These are phyloP conservation scores for Blastobotrys terrestris DNA, from an alignment of 805 yeast species.

Conservation along the genomic window DNA sequence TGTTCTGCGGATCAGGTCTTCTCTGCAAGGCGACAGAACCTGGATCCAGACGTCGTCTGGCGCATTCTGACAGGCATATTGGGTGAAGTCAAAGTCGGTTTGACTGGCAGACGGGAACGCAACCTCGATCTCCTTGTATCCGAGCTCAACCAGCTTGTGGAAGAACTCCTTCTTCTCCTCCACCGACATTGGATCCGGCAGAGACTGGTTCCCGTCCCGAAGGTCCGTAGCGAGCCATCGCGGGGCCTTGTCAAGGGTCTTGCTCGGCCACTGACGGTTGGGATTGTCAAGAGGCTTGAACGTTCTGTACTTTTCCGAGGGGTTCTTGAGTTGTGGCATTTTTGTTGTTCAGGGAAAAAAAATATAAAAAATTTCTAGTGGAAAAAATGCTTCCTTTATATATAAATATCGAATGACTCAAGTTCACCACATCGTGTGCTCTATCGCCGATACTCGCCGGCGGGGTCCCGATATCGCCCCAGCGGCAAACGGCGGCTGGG, in stretches of 20 bases:
- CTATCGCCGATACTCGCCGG: background rate
- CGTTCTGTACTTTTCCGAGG: constrained; percentile 54
- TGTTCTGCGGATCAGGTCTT: constrained; percentile 63
- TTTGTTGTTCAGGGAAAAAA: constrained; percentile 2
- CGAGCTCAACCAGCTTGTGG: constrained; percentile 59
- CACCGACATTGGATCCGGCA: constrained; percentile 82
- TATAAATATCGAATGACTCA: background rate
- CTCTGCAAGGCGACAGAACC: constrained; percentile 71
- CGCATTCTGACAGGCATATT: constrained; percentile 64
- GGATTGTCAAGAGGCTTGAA: constrained; percentile 52
- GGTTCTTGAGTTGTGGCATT: constrained; percentile 42
- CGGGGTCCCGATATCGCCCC: background rate
- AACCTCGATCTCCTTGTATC: constrained; percentile 80
- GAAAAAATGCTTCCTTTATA: background rate
- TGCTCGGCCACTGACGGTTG: constrained; percentile 66
- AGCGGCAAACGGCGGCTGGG: background rate
- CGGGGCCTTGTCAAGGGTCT: constrained; percentile 55
- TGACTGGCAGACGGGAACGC: constrained; percentile 79
- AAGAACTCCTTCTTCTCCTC: constrained; percentile 71
- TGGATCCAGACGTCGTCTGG: constrained; percentile 76
- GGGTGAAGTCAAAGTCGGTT: constrained; percentile 73
- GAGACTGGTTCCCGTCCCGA: constrained; percentile 78
- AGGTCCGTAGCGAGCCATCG: constrained; percentile 80
- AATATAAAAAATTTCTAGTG: background rate
- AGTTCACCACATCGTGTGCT: background rate